Conservation (phyloP, 2,329 filamentous ascomycete species). For the Alternaria brassicae region DNA sequence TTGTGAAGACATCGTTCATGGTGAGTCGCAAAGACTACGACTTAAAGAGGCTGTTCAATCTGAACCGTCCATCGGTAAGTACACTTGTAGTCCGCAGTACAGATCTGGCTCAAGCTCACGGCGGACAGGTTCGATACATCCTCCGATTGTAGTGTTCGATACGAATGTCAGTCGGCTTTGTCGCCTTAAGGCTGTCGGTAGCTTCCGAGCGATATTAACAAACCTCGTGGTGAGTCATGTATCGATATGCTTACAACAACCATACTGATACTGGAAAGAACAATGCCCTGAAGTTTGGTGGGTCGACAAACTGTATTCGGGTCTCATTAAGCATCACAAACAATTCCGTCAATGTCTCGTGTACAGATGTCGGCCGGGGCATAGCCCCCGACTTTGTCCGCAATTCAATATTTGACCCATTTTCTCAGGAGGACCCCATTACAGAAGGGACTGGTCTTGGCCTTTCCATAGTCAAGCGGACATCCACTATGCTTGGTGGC, state of each 20-base stretch:
- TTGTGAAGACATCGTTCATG: constrained; percentile 10
- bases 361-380: constrained; percentile 8
- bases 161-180: constrained; percentile 6
- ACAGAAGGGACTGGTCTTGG: constrained; percentile 12
- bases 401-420: constrained; percentile 11
- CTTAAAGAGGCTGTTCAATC: constrained; percentile 8
- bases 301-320: constrained; percentile 3
- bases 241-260: too few species aligned
- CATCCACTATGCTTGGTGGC: constrained; percentile 2
- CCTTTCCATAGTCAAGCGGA: constrained; percentile 15
- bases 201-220: constrained; percentile 9
- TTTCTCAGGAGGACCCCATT: constrained; percentile 10
- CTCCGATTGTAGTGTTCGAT: constrained; percentile 7
- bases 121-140: background rate
- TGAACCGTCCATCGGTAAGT: background rate
- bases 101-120: background rate
- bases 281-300: constrained; percentile 12
- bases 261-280: background rate
- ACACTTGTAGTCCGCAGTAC: background rate
- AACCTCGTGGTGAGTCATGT: constrained; percentile 6
- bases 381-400: constrained; percentile 8
- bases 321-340: constrained; percentile 3
- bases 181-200: constrained; percentile 5
- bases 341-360: background rate
- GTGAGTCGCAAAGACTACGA: constrained; percentile 1